phyloP scores from a whole-genome alignment of 164 flowering plant species.

The Aristolochia californica region DNA sequence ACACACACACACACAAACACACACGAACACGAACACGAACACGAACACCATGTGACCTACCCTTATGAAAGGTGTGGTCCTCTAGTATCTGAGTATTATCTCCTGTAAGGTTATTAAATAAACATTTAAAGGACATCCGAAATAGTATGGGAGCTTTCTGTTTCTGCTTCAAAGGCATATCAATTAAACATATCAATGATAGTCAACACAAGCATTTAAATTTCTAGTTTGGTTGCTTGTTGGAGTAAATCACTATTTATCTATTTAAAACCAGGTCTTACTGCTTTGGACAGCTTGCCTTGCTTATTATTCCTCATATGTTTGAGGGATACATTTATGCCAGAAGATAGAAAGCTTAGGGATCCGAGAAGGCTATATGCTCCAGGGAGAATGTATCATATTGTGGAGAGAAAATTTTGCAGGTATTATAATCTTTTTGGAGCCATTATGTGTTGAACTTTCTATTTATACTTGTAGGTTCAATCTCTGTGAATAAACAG shows the following conservation, averaged over 20 bases:
- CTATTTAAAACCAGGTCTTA: conserved; percentile 51
- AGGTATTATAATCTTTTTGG: conserved; percentile 32
- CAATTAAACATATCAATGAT: too few relatives aligned
- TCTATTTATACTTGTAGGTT: neutral
- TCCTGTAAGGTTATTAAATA: too few relatives aligned
- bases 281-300: conserved; percentile 90
- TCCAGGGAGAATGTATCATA: conserved; percentile 91
- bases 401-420: conserved; percentile 92
- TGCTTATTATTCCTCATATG: conserved; percentile 74
- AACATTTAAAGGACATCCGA: too few relatives aligned
- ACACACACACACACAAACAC: too few relatives aligned
- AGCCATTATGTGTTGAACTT: neutral
- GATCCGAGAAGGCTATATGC: conserved; percentile 94
- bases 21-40: too few relatives aligned
- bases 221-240: too few relatives aligned
- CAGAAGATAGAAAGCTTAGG: conserved; percentile 72
- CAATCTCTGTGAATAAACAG: neutral
- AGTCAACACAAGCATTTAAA: too few relatives aligned
- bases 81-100: too few relatives aligned
- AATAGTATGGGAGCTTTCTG: too few relatives aligned
- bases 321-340: conserved; percentile 88
- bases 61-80: too few relatives aligned
- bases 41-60: too few relatives aligned
- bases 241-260: conserved; percentile 12
- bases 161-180: too few relatives aligned